Base-by-base conservation (phyloP, 306 rosid species). In the Rosa rugosa region DNA sequence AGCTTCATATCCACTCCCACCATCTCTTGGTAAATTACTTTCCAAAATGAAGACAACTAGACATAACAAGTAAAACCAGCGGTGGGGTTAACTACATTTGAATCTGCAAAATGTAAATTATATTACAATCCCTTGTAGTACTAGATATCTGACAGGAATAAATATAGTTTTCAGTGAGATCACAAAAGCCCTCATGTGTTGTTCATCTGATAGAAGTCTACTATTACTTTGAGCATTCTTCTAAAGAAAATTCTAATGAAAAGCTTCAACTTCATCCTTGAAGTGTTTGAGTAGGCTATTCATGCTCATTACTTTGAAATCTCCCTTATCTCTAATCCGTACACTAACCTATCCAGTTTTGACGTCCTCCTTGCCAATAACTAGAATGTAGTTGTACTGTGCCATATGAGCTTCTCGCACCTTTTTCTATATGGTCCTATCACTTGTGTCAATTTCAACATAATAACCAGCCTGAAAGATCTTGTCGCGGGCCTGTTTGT, bases 341-440 rank as follows among this genome's bases (percentile, higher is more conserved):
- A 92, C 97, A 69, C 99, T 34, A 81, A 92, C 98, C 98, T 94
- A 93, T 87, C 97, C 97, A 3, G 91, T 82, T 68, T 91, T 87
- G 44, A 94, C 94, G 79, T 94, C 99, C 80, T 94, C 88, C 86
- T 94, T 97, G 11, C 99, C 99, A 46, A 94, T 97, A 75, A 92
- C 97, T 89, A 92, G 81, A 81, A 94, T 94, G 77, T 75, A 94
- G 86, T 94, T 94, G 84, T 87, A 92, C 71, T 91, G 97, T 20
- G 97, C 97, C 79, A 94, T 75, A 70, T 89, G 97, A 38, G 97
- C 97, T 86, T 94, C 99, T 49, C 97, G 90, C 20, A 40, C 42
- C 42, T 40, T 40, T 40, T 40, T 40, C 42, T 40, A 3, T 40
- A 40, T 40, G 42, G 42, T 40, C 42, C 42, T 3, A 40, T 40